Evolutionary conservation across 176 grass and related monocot genomes (phyloP), one percentile per base, ranked within the genome.

Genomic region (Bromus sterilis): DNA sequence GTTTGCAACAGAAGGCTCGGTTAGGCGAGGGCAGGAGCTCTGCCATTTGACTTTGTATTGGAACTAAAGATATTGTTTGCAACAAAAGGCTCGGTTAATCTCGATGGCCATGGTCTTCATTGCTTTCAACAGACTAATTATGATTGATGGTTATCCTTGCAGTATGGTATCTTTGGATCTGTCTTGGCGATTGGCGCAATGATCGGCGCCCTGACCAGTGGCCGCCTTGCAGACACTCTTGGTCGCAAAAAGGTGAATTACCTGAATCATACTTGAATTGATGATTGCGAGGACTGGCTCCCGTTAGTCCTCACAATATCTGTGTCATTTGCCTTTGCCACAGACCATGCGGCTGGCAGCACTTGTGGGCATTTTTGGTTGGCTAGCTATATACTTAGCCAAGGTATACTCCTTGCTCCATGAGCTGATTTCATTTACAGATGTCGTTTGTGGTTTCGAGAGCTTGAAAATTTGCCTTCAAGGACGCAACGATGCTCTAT

Each of bases 121-220:
- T 67, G 71, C 72, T 28, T 62, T 74, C 57, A 7, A n/a, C 10
- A 29, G 18, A 42, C 46, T 13, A 13, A 35, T 36, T 71, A 12
- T 48, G 20, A 42, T 34, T 34, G 18, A 67, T 82, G 34, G 20
- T 66, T 65, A 34, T 70, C 24, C n/a, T 92, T 90, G 74, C 63
- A 95, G 90, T 95, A 90, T 35, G 86, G 84, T 26, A 6, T 90
- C 63, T 95, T 95, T 66, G 93, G 77, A 73, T 92, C 90, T 41
- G 84, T 95, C 62, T 81, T 95, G 83, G 79, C 93, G n/a, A 86
- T 95, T 78, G 93, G 93, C 30, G 93, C 93, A 25, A 95, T 95
- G 90, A n/a, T 88, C 76, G 93, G 90, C 4, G 90, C 93, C n/a
- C 56, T 95, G 23, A 88, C 89, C 48, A 88, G 93, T 23, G 90